Conservation (phyloP, 345 rosid species). For the Populus davidiana region DNA sequence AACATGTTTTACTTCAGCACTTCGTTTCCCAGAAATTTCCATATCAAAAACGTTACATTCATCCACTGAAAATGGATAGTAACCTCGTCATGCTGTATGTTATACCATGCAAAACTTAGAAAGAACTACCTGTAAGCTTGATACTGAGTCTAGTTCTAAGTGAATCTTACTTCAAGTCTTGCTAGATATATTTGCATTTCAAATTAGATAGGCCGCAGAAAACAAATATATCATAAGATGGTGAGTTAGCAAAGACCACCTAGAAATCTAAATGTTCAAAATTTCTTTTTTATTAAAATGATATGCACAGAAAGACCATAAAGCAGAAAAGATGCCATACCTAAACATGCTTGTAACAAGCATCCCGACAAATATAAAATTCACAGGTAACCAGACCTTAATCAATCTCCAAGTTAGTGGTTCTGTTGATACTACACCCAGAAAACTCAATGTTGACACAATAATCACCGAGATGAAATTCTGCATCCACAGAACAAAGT, state of each 20-base stretch:
- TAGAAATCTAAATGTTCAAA: background rate
- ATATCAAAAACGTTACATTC: too few species aligned
- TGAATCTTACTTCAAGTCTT: too few species aligned
- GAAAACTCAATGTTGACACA: conserved; percentile 61
- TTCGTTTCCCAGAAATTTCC: too few species aligned
- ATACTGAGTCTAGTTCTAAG: too few species aligned
- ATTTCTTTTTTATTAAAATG: background rate
- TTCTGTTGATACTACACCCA: conserved; percentile 76
- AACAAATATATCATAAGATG: too few species aligned
- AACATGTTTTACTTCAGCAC: too few species aligned
- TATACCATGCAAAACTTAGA: too few species aligned
- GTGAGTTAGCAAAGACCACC: background rate
- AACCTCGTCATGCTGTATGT: too few species aligned
- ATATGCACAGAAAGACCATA: background rate
- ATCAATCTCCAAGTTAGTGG: conserved; percentile 79
- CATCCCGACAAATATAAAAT: conserved; percentile 94
- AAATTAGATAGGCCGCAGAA: too few species aligned
- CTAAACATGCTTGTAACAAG: conserved; percentile 98
- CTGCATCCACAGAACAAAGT: conserved; percentile 48
- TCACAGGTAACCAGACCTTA: conserved; percentile 95
- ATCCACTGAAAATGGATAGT: too few species aligned
- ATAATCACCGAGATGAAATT: conserved; percentile 82
- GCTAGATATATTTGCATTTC: too few species aligned
- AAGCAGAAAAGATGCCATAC: conserved; percentile 34
- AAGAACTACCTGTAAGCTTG: too few species aligned